Evolutionary conservation across 768 basidiomycete species (phyloP), one percentile per base, ranked within the genome.

Genomic region (Leucocoprinus birnbaumii): DNA sequence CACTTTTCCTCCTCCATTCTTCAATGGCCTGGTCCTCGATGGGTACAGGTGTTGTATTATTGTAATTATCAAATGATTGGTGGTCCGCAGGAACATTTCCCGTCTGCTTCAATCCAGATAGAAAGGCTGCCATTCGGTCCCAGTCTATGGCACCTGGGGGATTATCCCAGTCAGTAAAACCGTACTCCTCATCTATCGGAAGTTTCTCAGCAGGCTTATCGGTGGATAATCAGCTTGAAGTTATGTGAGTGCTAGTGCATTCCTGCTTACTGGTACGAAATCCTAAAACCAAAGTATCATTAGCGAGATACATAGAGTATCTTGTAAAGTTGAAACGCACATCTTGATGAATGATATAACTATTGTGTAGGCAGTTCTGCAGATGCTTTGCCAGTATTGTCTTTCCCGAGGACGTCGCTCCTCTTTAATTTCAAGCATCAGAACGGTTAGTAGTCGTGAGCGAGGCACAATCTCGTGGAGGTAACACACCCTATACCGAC

Each of bases 341-440:
- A 73, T 98, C 96, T 69, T 98, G 92, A 69, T 96, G 94, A 47
- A 98, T 80, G 56, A 95, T 89, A 42, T 91, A 75, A 53, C 91
- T 89, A 61, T 84, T 75, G 0, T 92, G 91, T 19, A 97, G 69
- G 51, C 89, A 85, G 3, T 69, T 68, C 24, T 76, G 77, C 50
- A 98, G 77, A 66, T 94, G 91, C 68, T 97, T 98, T 25, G 94
- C 94, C 14, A 98, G 80, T 0, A 94, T 93, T 1, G 96, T 98
- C 76, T 98, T 98, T 18, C 96, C 95, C 0, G 89, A 94, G 68
- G 94, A 96, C 22, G 92, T 91, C 2, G 94, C 89, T 10, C 96
- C 96, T 22, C 94, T 94, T 9, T 31, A 31, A 11, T 11, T n/a
- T n/a, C n/a, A n/a, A n/a, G n/a, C n/a, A n/a, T n/a, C n/a, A n/a